These are phyloP conservation scores for Paraconiothyrium sp. DNA, from an alignment of 2,329 filamentous ascomycete species.

Conservation along the genomic window DNA sequence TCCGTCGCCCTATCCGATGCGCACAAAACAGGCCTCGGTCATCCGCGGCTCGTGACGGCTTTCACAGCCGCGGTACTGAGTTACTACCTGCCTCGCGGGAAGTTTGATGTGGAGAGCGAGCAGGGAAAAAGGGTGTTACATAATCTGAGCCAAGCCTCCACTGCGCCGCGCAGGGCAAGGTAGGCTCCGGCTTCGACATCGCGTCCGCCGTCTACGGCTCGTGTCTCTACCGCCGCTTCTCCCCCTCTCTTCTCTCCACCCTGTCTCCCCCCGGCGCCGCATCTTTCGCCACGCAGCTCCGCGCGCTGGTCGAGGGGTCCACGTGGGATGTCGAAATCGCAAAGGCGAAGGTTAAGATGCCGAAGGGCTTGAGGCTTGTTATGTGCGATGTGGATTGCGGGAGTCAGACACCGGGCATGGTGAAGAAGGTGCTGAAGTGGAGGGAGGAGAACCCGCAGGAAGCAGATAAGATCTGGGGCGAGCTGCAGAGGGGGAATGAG, in stretches of 20 bases:
- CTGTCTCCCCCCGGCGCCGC: conserved; percentile 73
- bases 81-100: conserved; percentile 71
- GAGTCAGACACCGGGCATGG: conserved; percentile 93
- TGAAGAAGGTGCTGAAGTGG: conserved; percentile 90
- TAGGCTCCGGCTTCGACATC: conserved; percentile 95
- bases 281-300: conserved; percentile 73
- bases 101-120: conserved; percentile 67
- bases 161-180: conserved; percentile 95
- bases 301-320: conserved; percentile 68
- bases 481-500: conserved; percentile 79
- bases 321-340: conserved; percentile 83
- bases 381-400: conserved; percentile 98
- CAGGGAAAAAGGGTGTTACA: conserved; percentile 73
- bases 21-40: conserved; percentile 95
- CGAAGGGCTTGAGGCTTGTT: conserved; percentile 76
- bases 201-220: conserved; percentile 92
- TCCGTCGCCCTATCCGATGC: conserved; percentile 77
- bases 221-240: conserved; percentile 92
- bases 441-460: conserved; percentile 69
- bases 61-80: conserved; percentile 79
- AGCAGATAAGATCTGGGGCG: conserved; percentile 77
- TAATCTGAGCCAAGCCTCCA: conserved; percentile 95
- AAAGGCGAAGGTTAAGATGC: conserved; percentile 75
- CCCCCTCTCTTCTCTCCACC: conserved; percentile 73
- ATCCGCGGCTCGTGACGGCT: conserved; percentile 88